Evolutionary conservation across 495 filamentous ascomycete species (phyloP), one percentile per base, ranked within the genome.

Genomic region (Aspergillus egyptiacus): DNA sequence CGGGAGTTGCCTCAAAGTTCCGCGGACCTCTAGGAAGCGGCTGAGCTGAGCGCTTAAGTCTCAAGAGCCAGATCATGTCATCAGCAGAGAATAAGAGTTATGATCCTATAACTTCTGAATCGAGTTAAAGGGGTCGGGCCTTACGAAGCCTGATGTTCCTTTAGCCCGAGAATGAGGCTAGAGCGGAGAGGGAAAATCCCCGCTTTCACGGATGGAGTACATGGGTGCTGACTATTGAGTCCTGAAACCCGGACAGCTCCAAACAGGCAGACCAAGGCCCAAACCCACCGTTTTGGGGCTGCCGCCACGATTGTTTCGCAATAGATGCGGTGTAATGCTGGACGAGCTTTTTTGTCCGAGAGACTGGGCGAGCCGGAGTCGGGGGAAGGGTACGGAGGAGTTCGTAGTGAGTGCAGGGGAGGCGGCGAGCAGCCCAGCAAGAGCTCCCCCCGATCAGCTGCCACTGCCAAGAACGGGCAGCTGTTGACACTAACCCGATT

Each of bases 401-500:
- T n/a, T n/a, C n/a, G n/a, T n/a, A n/a, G n/a, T n/a, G n/a, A n/a
- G n/a, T n/a, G n/a, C n/a, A n/a, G n/a, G n/a, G n/a, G n/a, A n/a
- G n/a, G n/a, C n/a, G n/a, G n/a, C n/a, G n/a, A n/a, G n/a, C n/a
- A n/a, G n/a, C n/a, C n/a, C n/a, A n/a, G n/a, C n/a, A n/a, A n/a
- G n/a, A n/a, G n/a, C n/a, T n/a, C n/a, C n/a, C n/a, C n/a, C n/a
- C n/a, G n/a, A n/a, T n/a, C n/a, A n/a, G n/a, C n/a, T n/a, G n/a
- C n/a, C n/a, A n/a, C n/a, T n/a, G n/a, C n/a, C n/a, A n/a, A n/a
- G n/a, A n/a, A n/a, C n/a, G n/a, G n/a, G n/a, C n/a, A n/a, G n/a
- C n/a, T n/a, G n/a, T n/a, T n/a, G n/a, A n/a, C 44, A 35, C 45
- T 49, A 56, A 56, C 54, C 54, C 19, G 27, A 56, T 56, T 24